Percentiles rank a stretch among this genome's conserved stretches.
These are phyloP conservation scores for Apiotrichum mycotoxinovorans DNA, from an alignment of 1,284 basidiomycete species.

Conservation along the genomic window DNA sequence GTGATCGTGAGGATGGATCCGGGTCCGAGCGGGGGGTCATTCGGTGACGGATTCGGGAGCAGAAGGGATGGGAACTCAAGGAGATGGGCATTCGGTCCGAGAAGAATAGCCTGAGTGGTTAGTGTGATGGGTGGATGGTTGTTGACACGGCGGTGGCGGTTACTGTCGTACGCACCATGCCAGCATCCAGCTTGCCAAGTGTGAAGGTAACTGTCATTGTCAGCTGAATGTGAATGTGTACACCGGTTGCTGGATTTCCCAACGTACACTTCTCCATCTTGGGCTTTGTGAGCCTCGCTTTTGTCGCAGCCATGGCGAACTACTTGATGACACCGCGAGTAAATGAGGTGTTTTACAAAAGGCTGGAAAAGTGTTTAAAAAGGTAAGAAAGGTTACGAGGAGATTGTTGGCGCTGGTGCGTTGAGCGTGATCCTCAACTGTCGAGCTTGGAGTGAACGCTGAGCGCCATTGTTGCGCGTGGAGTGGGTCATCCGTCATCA, in stretches of 20 bases:
- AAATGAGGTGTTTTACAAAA: too few species aligned
- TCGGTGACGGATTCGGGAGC: slow-evolving; percentile 57
- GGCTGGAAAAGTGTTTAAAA: too few species aligned
- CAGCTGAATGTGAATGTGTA: slow-evolving; percentile 1
- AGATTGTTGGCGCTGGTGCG: too few species aligned
- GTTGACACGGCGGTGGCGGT: not conserved
- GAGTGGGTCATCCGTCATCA: too few species aligned
- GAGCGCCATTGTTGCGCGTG: too few species aligned
- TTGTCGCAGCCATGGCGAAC: slow-evolving; percentile 5
- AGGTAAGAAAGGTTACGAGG: too few species aligned
- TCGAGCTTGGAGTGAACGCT: too few species aligned
- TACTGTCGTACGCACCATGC: slow-evolving; percentile 39
- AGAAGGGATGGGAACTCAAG: slow-evolving; percentile 94
- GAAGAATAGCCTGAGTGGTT: slow-evolving; percentile 65
- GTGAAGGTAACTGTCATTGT: slow-evolving; percentile 57
- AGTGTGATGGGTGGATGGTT: not conserved
- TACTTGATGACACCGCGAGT: not conserved
- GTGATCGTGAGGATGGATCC: slow-evolving; percentile 97
- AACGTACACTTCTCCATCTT: slow-evolving; percentile 23
- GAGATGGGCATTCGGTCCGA: slow-evolving; percentile 85
- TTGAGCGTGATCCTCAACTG: too few species aligned
- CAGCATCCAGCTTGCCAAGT: slow-evolving; percentile 63
- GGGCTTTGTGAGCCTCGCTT: not conserved
- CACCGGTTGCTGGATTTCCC: not conserved
- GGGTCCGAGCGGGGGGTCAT: slow-evolving; percentile 69